These are phyloP conservation scores for Kodamaea restingae DNA, from an alignment of 805 yeast species.

Conservation along the genomic window DNA sequence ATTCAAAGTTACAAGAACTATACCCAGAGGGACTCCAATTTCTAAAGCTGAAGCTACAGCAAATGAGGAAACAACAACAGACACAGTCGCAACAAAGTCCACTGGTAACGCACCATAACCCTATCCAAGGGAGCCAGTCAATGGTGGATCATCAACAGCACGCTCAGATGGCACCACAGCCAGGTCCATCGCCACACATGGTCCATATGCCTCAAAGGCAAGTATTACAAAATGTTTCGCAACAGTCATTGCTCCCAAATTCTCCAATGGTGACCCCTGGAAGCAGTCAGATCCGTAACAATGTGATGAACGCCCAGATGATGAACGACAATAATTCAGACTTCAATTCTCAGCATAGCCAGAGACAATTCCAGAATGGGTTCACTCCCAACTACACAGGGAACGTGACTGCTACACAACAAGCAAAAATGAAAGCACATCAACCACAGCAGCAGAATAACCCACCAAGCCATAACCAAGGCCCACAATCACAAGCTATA, in stretches of 20 bases:
- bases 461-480: conserved; percentile 4
- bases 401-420: conserved; percentile 10
- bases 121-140: conserved; percentile 32
- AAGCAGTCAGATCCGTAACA: conserved; percentile 2
- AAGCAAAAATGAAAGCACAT: conserved; percentile 5
- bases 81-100: conserved; percentile 11
- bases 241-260: conserved; percentile 9
- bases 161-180: conserved; percentile 13
- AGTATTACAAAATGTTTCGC: conserved; percentile 10
- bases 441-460: conserved; percentile 6
- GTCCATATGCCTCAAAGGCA: conserved; percentile 5
- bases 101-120: conserved; percentile 7
- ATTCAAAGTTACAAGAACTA: conserved; percentile 44
- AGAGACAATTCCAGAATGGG: conserved; percentile 9
- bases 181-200: conserved; percentile 2
- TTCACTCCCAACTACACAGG: conserved; percentile 8
- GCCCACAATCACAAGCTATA: conserved; percentile 16
- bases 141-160: conserved; percentile 17
- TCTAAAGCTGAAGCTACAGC: conserved; percentile 37
- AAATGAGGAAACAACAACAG: conserved; percentile 31
- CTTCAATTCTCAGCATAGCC: conserved; percentile 10
- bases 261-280: conserved; percentile 11
- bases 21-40: conserved; percentile 53
- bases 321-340: conserved; percentile 3
- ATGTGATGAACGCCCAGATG: conserved; percentile 3